A percentile compares a stretch with the other conserved stretches of the same genome.
phyloP scores from a whole-genome alignment of 345 rosid genomes.

The Anastatica hierochuntica region DNA sequence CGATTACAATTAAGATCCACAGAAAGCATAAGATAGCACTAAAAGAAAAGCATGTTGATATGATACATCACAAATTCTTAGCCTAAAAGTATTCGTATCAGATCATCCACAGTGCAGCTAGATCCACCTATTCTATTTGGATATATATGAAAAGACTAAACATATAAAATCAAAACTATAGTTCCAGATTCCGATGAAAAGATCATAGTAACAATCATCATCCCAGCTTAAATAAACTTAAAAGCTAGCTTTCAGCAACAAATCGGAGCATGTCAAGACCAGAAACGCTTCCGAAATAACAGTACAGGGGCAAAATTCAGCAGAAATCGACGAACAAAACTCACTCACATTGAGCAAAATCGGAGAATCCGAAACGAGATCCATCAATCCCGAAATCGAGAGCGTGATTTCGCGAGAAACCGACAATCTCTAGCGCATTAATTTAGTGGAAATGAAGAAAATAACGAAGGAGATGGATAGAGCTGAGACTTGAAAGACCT shows the following conservation, averaged over 20 bases:
- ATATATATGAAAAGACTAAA: not conserved
- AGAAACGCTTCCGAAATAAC: not conserved
- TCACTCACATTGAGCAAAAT: slow-evolving; percentile 11
- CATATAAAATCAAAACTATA: not conserved
- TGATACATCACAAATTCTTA: too few relatives aligned
- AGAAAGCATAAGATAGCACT: too few relatives aligned
- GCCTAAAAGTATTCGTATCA: too few relatives aligned
- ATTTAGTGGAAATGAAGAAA: too few relatives aligned
- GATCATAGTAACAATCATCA: not conserved
- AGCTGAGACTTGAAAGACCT: not conserved
- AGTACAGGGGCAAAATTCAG: not conserved
- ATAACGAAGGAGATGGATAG: not conserved
- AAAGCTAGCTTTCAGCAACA: not conserved
- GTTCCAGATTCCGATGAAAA: not conserved
- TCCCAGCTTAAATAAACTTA: not conserved
- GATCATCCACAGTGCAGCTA: too few relatives aligned
- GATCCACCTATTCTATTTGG: not conserved
- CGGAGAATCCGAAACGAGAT: not conserved
- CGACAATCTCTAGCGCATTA: too few relatives aligned
- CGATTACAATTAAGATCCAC: too few relatives aligned
- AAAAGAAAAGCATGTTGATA: too few relatives aligned
- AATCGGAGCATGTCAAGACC: not conserved
- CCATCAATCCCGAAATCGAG: not conserved
- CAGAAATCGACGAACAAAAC: not conserved
- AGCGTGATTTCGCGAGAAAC: not conserved